These are phyloP conservation scores for Candida odintsovae DNA, from an alignment of 805 yeast species.

Conservation along the genomic window DNA sequence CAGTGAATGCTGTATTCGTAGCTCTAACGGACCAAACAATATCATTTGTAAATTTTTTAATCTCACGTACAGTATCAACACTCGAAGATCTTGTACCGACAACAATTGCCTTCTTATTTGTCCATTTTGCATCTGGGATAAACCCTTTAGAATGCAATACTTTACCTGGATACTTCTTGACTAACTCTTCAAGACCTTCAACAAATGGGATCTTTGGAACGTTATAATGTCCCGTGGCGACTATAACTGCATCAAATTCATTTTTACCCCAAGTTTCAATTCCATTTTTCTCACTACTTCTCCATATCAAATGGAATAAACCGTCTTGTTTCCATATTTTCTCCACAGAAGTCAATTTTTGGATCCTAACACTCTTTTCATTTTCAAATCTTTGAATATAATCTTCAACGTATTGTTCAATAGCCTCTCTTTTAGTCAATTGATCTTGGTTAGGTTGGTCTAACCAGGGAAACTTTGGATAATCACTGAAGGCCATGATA, in stretches of 20 bases:
- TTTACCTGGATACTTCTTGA: slow-evolving; percentile 9
- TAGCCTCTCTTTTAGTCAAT: slow-evolving; percentile 1
- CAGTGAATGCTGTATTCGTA: slow-evolving; percentile 31
- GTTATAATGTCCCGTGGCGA: slow-evolving; percentile 54
- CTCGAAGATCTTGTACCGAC: slow-evolving; percentile 71
- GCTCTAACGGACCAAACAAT: slow-evolving; percentile 31
- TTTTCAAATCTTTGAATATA: background rate
- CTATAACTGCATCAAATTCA: slow-evolving; percentile 35
- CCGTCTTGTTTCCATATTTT: slow-evolving; percentile 28
- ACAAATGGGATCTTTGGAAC: slow-evolving; percentile 48
- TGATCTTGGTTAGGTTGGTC: background rate
- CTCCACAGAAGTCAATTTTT: background rate
- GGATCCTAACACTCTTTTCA: background rate
- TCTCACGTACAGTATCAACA: slow-evolving; percentile 41
- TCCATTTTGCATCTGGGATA: slow-evolving; percentile 18
- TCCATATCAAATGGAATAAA: slow-evolving; percentile 19
- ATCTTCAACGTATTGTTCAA: slow-evolving; percentile 1
- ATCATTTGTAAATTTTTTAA: slow-evolving; percentile 5
- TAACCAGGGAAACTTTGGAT: slow-evolving; percentile 1
- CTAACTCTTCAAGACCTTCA: slow-evolving; percentile 36
- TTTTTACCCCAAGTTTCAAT: slow-evolving; percentile 30
- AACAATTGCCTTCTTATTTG: slow-evolving; percentile 37
- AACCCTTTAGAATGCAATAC: slow-evolving; percentile 28
- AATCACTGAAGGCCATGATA: slow-evolving; percentile 5
- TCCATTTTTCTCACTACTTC: slow-evolving; percentile 5